Conservation (phyloP, 2,329 filamentous ascomycete species). For the Aspergillus ibericus region DNA sequence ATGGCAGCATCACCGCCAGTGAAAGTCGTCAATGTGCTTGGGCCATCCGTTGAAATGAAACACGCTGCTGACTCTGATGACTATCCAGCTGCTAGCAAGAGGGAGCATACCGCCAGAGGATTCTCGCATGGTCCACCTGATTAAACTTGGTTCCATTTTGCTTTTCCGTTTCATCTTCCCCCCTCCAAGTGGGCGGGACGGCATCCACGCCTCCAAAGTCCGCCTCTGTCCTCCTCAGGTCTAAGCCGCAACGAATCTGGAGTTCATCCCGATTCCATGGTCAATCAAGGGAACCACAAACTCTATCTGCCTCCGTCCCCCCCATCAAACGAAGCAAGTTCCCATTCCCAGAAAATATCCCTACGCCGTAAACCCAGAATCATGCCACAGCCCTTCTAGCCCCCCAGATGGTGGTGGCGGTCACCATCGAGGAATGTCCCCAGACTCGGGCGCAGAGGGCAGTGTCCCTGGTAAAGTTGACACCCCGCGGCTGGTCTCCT, state of each 20-base stretch:
- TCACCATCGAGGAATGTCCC: neutral
- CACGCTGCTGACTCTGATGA: neutral
- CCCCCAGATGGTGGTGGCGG: neutral
- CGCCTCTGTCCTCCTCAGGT: neutral
- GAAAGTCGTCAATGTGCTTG: conserved; percentile 2
- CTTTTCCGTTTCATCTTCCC: neutral
- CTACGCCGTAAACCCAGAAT: neutral
- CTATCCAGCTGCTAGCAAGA: no score
- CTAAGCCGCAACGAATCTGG: conserved; percentile 8
- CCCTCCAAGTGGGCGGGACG: conserved; percentile 10
- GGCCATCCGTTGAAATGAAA: conserved; percentile 6
- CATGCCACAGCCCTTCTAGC: conserved; percentile 7
- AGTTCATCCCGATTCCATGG: neutral
- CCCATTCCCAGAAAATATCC: neutral
- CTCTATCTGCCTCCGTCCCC: neutral
- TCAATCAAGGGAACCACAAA: neutral
- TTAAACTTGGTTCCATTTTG: neutral
- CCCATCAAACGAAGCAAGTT: neutral
- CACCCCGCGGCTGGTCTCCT: neutral
- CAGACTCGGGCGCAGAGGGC: neutral
- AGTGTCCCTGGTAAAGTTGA: neutral
- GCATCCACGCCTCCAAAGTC: neutral
- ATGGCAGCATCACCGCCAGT: conserved; percentile 16
- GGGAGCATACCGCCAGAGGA: no score
- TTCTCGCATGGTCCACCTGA: neutral